Base-by-base conservation (phyloP, 2,329 filamentous ascomycete species). In the Macroventuria anomochaeta region DNA sequence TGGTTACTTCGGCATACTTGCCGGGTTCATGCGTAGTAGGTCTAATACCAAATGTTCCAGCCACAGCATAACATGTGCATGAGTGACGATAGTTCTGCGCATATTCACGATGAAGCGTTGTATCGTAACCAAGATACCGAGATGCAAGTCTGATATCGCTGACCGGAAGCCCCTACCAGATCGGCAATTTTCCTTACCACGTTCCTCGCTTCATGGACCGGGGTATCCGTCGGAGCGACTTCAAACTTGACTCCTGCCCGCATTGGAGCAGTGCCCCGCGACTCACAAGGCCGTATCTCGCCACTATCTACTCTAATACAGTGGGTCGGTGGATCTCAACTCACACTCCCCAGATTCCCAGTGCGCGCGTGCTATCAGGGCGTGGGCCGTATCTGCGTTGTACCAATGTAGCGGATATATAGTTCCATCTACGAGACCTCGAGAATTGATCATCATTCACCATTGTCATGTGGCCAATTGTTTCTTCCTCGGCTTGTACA, bases 301-400 rank as follows among this genome's bases (percentile, higher is more conserved):
- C 42, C 54, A 40, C 55, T 61, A 61, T 57, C 36, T 43, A 53
- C 64, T 64, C 66, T 64, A 58, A 69, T 52, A 65, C 32, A 59
- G 40, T 48, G 66, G 66, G 59, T 51, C 55, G 31, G 32, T 53
- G 39, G 48, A 46, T 47, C 17, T 31, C 23, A 17, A 37, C 47
- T 55, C 56, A 53, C 55, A 49, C 42, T 57, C 66, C 64, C 66
- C 64, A 59, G 66, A 68, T 66, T 65, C 40, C 50, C 50, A 65
- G 50, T 54, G 36, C 37, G 34, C 42, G 40, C 41, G 46, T 56
- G 53, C 33, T 57, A 57, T 58, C 52, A 52, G 39, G 31, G 46
- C 57, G 42, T 49, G 59, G 34, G 28, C 28, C 20, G 37, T 54
- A 54, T 57, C 42, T 54, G 20, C 7, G 12, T 36, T 36, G n/a